Percentiles rank a stretch among this genome's conserved stretches.
These are phyloP conservation scores for Daldinia caldariorum DNA, from an alignment of 495 filamentous ascomycete species.

Conservation along the genomic window DNA sequence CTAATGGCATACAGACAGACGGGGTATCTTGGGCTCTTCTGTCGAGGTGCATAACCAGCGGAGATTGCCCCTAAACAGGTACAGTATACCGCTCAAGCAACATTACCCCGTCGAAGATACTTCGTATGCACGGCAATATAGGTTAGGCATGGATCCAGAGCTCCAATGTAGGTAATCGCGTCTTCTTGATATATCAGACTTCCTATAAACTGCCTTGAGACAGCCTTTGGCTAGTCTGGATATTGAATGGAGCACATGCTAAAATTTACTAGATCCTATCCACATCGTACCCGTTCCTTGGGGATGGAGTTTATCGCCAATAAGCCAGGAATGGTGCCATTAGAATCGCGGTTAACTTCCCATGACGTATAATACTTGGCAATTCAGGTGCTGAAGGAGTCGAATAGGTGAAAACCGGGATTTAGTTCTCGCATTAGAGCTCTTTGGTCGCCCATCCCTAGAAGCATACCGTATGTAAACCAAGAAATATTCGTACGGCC, in stretches of 20 bases:
- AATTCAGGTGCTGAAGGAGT: neutral
- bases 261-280: conserved; percentile 3
- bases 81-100: conserved; percentile 1
- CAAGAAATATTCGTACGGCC: conserved; percentile 10
- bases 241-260: neutral
- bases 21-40: neutral
- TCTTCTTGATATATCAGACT: neutral
- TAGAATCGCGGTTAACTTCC: neutral
- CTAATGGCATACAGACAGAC: neutral
- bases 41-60: neutral
- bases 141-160: neutral
- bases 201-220: neutral
- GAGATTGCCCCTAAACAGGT: conserved; percentile 1
- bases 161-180: neutral
- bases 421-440: conserved; percentile 15
- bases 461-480: conserved; percentile 18
- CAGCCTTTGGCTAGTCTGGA: neutral
- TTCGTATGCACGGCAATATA: neutral
- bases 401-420: conserved; percentile 6
- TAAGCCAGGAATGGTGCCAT: conserved; percentile 24
- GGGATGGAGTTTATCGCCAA: neutral
- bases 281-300: neutral
- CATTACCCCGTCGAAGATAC: neutral
- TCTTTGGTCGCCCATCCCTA: conserved; percentile 6
- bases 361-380: conserved; percentile 30